A percentile compares a stretch with the other conserved stretches of the same genome.
Conservation (phyloP, 257 asterid species). For the Mitragyna speciosa region DNA sequence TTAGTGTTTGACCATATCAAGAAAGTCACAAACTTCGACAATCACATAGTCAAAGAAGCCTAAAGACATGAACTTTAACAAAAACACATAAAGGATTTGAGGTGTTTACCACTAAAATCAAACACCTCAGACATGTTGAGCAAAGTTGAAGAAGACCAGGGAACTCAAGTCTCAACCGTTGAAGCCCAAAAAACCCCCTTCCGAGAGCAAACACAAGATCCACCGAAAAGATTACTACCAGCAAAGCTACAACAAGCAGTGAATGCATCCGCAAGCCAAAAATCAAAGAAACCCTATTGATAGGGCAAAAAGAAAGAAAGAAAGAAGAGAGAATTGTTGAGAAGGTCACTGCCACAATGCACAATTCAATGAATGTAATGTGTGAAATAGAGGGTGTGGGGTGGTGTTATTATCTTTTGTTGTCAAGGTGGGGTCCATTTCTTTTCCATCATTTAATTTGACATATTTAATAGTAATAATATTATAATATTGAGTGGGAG, state of each 20-base stretch:
- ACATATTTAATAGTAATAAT: background rate
- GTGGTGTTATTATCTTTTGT: slow-evolving; percentile 36
- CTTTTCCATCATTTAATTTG: background rate
- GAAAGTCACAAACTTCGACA: background rate
- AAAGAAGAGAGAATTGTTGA: background rate
- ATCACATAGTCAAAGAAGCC: background rate
- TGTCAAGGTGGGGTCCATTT: slow-evolving; percentile 44
- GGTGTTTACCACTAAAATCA: slow-evolving; percentile 68
- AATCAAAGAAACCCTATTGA: slow-evolving; percentile 52
- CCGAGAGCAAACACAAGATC: slow-evolving; percentile 56
- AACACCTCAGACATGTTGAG: slow-evolving; percentile 68
- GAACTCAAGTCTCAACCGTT: slow-evolving; percentile 34
- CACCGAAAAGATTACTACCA: slow-evolving; percentile 36
- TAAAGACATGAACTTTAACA: slow-evolving; percentile 23
- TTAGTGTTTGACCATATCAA: background rate
- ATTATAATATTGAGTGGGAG: background rate
- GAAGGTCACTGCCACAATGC: background rate
- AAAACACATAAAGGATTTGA: slow-evolving; percentile 29
- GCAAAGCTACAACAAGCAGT: slow-evolving; percentile 30
- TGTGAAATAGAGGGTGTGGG: slow-evolving; percentile 22
- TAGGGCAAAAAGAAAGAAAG: slow-evolving; percentile 66
- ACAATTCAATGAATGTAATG: slow-evolving; percentile 24
- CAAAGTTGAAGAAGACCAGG: slow-evolving; percentile 28
- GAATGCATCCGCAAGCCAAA: slow-evolving; percentile 57
- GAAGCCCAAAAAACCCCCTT: slow-evolving; percentile 56